phyloP scores from a whole-genome alignment of 805 yeast species.

The Candida easanensis region DNA sequence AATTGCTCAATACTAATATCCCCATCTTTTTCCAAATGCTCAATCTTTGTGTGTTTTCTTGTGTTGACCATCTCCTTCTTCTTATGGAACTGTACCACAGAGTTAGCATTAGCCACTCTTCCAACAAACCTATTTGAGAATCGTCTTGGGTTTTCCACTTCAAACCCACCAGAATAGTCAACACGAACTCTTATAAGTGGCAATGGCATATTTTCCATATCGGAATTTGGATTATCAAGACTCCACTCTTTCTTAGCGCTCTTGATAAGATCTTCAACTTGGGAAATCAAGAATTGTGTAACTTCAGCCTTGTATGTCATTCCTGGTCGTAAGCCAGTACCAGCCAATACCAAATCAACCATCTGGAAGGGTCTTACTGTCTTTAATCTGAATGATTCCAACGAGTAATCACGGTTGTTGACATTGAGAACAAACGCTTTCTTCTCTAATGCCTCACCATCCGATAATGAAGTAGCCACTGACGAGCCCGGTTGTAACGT shows the following conservation, averaged over 20 bases:
- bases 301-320: constrained; percentile 59
- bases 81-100: constrained; percentile 70
- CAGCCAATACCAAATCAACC: constrained; percentile 57
- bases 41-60: constrained; percentile 6
- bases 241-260: constrained; percentile 54
- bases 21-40: constrained; percentile 31
- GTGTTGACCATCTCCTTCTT: constrained; percentile 32
- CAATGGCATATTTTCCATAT: constrained; percentile 49
- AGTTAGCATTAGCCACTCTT: constrained; percentile 85
- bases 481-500: constrained; percentile 93
- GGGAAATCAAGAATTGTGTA: constrained; percentile 51
- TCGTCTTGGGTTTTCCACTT: constrained; percentile 85
- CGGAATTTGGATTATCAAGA: constrained; percentile 31
- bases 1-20: constrained; percentile 57
- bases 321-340: constrained; percentile 57
- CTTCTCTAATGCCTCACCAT: constrained; percentile 78
- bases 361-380: constrained; percentile 83
- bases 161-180: constrained; percentile 87
- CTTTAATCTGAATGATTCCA: constrained; percentile 61
- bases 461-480: constrained; percentile 85
- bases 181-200: constrained; percentile 83
- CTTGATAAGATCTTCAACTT: constrained; percentile 66
- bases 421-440: constrained; percentile 70
- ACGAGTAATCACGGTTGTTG: constrained; percentile 49
- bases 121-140: constrained; percentile 91